A percentile compares a stretch with the other conserved stretches of the same genome.
phyloP scores from a whole-genome alignment of 805 yeast genomes.

The Monosporozyma servazzii region DNA sequence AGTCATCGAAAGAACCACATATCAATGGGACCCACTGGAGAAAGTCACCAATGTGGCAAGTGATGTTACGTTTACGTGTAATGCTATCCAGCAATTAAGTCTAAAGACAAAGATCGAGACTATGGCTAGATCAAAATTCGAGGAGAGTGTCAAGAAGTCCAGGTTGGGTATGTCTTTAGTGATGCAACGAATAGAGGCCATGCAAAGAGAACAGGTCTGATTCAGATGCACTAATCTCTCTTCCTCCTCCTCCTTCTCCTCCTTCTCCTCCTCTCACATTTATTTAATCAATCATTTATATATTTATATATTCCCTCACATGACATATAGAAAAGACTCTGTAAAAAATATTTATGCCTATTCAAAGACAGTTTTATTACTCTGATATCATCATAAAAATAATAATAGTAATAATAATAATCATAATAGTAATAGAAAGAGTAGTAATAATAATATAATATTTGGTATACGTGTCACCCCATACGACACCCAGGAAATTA shows the following conservation, averaged over 20 bases:
- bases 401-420: no score
- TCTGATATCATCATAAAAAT: no score
- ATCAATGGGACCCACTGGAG: conserved; percentile 31
- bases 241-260: no score
- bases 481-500: neutral
- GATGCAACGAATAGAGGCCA: conserved; percentile 47
- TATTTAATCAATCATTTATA: no score
- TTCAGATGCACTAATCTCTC: neutral
- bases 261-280: neutral
- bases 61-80: conserved; percentile 60
- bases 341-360: neutral
- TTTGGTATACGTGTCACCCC: neutral
- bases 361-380: neutral
- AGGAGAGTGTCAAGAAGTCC: conserved; percentile 55
- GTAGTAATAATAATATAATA: no score
- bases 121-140: conserved; percentile 69
- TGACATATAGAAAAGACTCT: neutral
- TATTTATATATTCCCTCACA: neutral
- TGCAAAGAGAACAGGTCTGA: conserved; percentile 10
- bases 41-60: conserved; percentile 41
- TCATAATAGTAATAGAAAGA: no score
- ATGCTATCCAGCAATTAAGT: conserved; percentile 44
- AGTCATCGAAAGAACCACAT: conserved; percentile 68
- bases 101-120: conserved; percentile 66
- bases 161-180: conserved; percentile 45